A percentile compares a stretch with the other conserved stretches of the same genome.
phyloP scores from a whole-genome alignment of 2,329 filamentous ascomycete genomes.

The Xylaria sp. region DNA sequence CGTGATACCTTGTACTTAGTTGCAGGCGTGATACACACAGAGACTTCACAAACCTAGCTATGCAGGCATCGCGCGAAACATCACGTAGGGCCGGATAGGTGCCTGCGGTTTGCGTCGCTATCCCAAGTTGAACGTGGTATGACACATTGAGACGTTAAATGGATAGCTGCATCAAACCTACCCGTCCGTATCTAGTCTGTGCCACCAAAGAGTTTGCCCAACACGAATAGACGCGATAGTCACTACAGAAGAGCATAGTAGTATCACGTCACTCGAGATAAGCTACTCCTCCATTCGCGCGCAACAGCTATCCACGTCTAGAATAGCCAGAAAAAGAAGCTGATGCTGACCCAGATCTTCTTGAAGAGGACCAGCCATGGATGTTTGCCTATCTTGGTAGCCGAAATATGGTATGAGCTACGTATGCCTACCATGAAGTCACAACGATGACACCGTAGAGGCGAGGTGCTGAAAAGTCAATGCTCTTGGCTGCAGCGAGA shows the following conservation, averaged over 20 bases:
- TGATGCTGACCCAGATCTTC: background rate
- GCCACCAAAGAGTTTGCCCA: background rate
- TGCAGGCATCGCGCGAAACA: background rate
- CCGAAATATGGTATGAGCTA: background rate
- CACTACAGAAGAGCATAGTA: background rate
- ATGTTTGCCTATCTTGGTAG: background rate
- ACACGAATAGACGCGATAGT: background rate
- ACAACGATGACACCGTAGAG: background rate
- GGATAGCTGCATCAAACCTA: background rate
- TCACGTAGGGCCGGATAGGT: slow-evolving; percentile 1
- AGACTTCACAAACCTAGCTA: background rate
- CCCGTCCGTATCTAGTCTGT: background rate
- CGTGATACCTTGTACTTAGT: background rate
- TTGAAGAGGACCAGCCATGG: background rate
- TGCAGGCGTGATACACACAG: too few species aligned
- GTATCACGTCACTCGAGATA: background rate
- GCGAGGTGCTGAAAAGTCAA: background rate
- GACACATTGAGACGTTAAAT: background rate
- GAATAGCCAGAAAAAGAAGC: background rate
- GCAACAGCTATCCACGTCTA: background rate
- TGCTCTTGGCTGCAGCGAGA: slow-evolving; percentile 23
- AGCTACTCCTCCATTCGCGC: background rate
- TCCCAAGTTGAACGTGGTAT: background rate
- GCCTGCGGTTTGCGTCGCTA: background rate
- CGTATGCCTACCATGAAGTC: background rate